phyloP scores from a whole-genome alignment of 2,329 filamentous ascomycete species.

The Botrytis cinerea region DNA sequence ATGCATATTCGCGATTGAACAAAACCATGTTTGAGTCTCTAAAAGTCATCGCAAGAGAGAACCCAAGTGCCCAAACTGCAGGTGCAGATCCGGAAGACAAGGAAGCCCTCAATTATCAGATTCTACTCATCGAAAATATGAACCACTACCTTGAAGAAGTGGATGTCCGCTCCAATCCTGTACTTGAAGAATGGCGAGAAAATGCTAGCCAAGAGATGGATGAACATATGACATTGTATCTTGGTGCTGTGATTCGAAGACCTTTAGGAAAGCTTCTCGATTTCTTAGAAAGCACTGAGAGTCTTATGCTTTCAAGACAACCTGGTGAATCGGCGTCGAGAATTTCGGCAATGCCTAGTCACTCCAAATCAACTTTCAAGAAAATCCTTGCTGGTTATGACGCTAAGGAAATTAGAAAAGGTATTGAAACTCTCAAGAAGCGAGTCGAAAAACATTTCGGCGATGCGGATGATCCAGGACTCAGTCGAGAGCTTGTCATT shows the following conservation, averaged over 20 bases:
- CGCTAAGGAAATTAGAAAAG: constrained; percentile 80
- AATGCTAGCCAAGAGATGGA: constrained; percentile 76
- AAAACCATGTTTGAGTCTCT: constrained; percentile 97
- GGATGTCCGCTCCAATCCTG: constrained; percentile 69
- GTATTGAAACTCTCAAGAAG: constrained; percentile 86
- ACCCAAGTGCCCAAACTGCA: constrained; percentile 51
- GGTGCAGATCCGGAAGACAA: constrained; percentile 79
- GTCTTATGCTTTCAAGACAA: constrained; percentile 59
- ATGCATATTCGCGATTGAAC: constrained; percentile 84
- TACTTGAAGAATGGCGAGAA: constrained; percentile 80
- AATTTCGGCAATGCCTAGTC: constrained; percentile 79
- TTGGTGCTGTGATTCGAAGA: constrained; percentile 83
- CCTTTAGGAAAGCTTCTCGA: constrained; percentile 90
- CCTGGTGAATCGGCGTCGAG: constrained; percentile 59
- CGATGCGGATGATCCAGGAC: constrained; percentile 73
- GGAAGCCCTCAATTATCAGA: constrained; percentile 95
- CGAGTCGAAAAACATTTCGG: constrained; percentile 97
- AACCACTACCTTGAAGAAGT: constrained; percentile 95
- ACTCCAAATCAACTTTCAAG: constrained; percentile 80
- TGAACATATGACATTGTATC: constrained; percentile 86
- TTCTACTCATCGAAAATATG: constrained; percentile 98
- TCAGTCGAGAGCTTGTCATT: constrained; percentile 53
- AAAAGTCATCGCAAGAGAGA: constrained; percentile 85
- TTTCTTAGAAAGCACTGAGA: constrained; percentile 86
- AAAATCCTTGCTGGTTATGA: constrained; percentile 83